These are phyloP conservation scores for Hypoxylon crocopeplum DNA, from an alignment of 495 filamentous ascomycete species.

Conservation along the genomic window DNA sequence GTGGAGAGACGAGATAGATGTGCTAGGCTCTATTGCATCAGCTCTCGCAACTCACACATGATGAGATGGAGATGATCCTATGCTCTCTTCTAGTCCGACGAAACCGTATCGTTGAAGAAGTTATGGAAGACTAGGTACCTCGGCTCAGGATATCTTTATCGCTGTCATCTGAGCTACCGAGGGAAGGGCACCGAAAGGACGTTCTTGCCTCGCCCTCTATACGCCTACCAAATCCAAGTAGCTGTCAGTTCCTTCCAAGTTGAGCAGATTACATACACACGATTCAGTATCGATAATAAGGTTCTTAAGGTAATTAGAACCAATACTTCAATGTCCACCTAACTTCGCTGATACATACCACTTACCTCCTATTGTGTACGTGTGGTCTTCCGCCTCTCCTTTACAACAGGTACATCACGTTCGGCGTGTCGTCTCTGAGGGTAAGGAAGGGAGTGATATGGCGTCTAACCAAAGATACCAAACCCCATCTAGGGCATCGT, in stretches of 20 bases:
- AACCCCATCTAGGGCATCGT: constrained; percentile 20
- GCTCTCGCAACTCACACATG: neutral
- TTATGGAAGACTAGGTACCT: too few species aligned
- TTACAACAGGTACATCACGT: neutral
- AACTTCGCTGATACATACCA: neutral
- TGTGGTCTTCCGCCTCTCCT: neutral
- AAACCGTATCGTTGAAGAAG: too few species aligned
- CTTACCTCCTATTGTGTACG: neutral
- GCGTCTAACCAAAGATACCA: constrained; percentile 18
- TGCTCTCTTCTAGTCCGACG: too few species aligned
- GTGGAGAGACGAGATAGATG: neutral
- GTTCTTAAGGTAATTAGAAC: neutral
- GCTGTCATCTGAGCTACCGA: too few species aligned
- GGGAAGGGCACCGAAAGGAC: too few species aligned
- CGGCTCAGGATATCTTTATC: too few species aligned
- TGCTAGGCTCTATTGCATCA: neutral
- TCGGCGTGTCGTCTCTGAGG: neutral
- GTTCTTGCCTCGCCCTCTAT: too few species aligned
- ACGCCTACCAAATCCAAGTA: neutral
- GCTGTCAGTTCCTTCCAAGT: constrained; percentile 4
- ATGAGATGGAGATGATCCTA: too few species aligned
- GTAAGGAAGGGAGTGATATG: constrained; percentile 4
- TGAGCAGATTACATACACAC: neutral
- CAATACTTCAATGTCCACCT: neutral
- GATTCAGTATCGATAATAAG: too few species aligned